These are phyloP conservation scores for Quercus phellos DNA, from an alignment of 331 rosid species.

Conservation along the genomic window DNA sequence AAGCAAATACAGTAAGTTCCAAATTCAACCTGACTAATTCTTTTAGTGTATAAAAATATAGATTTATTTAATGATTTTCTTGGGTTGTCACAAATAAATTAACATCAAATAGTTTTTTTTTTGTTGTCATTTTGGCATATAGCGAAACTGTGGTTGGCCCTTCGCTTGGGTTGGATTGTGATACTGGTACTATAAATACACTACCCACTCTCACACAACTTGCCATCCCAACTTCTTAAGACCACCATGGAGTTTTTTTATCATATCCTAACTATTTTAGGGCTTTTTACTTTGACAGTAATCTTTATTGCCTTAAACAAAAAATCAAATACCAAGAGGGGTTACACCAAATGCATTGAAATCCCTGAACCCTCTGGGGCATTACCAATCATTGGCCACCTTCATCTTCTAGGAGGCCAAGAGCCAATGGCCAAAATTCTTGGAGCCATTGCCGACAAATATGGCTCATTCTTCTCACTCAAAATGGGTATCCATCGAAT, in stretches of 20 bases:
- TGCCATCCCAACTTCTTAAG: neutral
- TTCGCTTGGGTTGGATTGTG: too few relatives aligned
- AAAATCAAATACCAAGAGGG: neutral
- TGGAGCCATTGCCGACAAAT: slow-evolving; percentile 38
- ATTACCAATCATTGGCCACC: slow-evolving; percentile 62
- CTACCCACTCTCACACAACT: neutral
- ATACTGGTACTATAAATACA: too few relatives aligned
- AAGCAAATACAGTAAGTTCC: too few relatives aligned
- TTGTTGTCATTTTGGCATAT: too few relatives aligned
- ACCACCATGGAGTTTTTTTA: slow-evolving; percentile 28
- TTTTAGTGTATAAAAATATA: too few relatives aligned
- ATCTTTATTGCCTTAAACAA: neutral
- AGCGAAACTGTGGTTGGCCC: too few relatives aligned
- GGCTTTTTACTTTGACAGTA: slow-evolving; percentile 11
- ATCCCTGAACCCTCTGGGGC: slow-evolving; percentile 40
- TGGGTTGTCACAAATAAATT: too few relatives aligned
- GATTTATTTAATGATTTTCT: too few relatives aligned
- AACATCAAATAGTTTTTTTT: too few relatives aligned
- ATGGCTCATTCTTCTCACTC: slow-evolving; percentile 45
- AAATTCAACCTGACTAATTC: too few relatives aligned
- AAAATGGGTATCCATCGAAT: slow-evolving; percentile 35
- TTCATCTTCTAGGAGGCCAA: slow-evolving; percentile 39
- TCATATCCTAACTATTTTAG: neutral
- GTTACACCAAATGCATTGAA: neutral
- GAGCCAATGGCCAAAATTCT: slow-evolving; percentile 39